Evolutionary conservation across 23 red algal species (phyloP), one percentile per base, ranked within the genome.

Genomic region (Gracilaria caudata): DNA sequence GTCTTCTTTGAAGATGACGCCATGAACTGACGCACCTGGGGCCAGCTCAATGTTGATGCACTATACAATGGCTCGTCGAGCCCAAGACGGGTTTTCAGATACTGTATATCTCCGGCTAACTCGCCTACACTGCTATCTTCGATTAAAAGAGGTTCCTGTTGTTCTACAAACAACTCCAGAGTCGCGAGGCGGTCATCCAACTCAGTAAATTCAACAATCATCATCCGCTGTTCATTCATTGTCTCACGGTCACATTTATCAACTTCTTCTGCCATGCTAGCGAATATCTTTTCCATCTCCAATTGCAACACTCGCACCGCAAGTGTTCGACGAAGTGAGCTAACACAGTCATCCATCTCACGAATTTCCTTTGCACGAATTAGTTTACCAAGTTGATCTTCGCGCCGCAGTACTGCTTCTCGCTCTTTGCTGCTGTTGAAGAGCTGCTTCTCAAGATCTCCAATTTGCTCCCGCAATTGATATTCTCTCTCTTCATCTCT

Each of bases 311-410:
- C 93, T 28, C 88, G 71, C 38, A 99, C 87, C 13, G 92, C 93
- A 29, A 99, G 80, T 33, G 82, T 81, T 45, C 94, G 86, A 53
- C 97, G 86, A 33, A 99, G 72, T 20, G 84, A 83, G 77, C 83
- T 87, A 33, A 99, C 97, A 35, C 40, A 53, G 49, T 99, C 97
- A 72, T 99, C 97, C 83, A 99, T 93, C 9, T 73, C 79, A 5
- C 97, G 86, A 81, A 99, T 86, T 38, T 99, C 97, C 33, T 83
- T 85, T 36, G 93, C 86, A 55, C 91, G 91, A 41, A 95, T 95
- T 3, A 99, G 89, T 70, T 95, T 95, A 6, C 97, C 93, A 40
- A 99, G 80, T 49, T 94, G 92, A 41, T 94, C 97, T 81, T 99
- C 97, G 34, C 86, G 92, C 11, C 97, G 83, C 3, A 99, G 71